Percentiles rank a stretch among this genome's conserved stretches.
Conservation (phyloP, 2,329 filamentous ascomycete species). For the Fusarium sp. region DNA sequence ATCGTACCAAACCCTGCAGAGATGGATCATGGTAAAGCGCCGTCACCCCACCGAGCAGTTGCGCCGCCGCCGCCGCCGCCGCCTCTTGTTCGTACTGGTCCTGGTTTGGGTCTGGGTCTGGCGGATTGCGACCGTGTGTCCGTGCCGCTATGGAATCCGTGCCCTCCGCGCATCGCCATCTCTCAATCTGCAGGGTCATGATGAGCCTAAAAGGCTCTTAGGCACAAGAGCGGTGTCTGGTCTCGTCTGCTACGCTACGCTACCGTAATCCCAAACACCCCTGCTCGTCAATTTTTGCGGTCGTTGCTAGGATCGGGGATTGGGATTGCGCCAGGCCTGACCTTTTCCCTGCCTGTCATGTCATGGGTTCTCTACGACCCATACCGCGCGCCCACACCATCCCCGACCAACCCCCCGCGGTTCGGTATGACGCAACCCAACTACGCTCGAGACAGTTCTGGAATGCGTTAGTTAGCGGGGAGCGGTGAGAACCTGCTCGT, state of each 20-base stretch:
- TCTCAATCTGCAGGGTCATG: constrained; percentile 34
- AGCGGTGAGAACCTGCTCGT: constrained; percentile 35
- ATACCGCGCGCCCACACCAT: constrained; percentile 25
- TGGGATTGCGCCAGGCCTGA: constrained; percentile 22
- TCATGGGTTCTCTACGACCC: constrained; percentile 40
- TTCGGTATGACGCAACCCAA: constrained; percentile 44
- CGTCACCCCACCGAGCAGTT: constrained; percentile 12
- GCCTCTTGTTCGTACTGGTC: constrained; percentile 25
- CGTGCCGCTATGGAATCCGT: constrained; percentile 34
- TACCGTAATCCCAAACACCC: constrained; percentile 33
- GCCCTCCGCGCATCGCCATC: constrained; percentile 36
- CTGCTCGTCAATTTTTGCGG: constrained; percentile 32
- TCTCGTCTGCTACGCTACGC: background rate
- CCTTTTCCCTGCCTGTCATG: constrained; percentile 38
- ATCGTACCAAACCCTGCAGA: constrained; percentile 3
- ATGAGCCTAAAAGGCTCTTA: constrained; percentile 39
- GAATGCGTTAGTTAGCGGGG: constrained; percentile 35
- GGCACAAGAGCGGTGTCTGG: constrained; percentile 38
- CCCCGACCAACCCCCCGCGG: constrained; percentile 32
- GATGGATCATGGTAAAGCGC: constrained; percentile 5
- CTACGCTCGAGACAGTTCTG: constrained; percentile 33
- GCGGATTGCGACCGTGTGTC: constrained; percentile 18
- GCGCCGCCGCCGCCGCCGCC: constrained; percentile 27
- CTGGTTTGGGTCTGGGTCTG: background rate
- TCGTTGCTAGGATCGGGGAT: constrained; percentile 30